Base-by-base conservation (phyloP, 2,329 filamentous ascomycete genomes). In the Fusarium tjaetaba region DNA sequence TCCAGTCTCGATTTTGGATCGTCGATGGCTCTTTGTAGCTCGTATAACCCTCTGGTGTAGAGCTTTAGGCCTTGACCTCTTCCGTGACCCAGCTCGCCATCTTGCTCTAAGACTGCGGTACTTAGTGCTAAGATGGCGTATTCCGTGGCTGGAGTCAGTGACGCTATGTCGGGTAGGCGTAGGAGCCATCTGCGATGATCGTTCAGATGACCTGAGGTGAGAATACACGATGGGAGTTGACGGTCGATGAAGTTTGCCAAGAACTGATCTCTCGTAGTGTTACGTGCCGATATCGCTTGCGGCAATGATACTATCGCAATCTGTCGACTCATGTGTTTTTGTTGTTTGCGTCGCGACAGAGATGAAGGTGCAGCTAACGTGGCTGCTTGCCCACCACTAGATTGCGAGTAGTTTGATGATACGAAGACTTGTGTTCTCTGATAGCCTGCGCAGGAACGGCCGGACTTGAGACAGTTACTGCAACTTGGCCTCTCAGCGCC, bases 331-430 rank as follows among this genome's bases (percentile, higher is more conserved):
- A 4, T 4, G 7, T 11, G 2, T 1, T 9, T 2, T 8, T 24
- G 11, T 1, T 14, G 15, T 1, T 10, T 30, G 10, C 8, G 20
- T 11, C 3, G 15, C 1, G 5, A 6, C 6, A 6, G 4, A 11
- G 15, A 5, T 10, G 10, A 7, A 10, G 20, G 14, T 7, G 22
- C 11, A 7, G 18, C 4, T 4, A 5, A 7, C 0, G 30, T 20
- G 4, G 0, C 1, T 2, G 3, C 0, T 24, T 7, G 3, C 1
- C 2, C 5, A 24, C 1, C 2, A 11, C 8, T 1, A 4, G 30
- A 14, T 5, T 24, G 3, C 11, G 30, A 16, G 26, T 26, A 59
- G 4, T 22, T 4, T 0, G 34, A 60, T 2, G 28, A 8, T 4
- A 60, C 11, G 2, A 60, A 60, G 3, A 20, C 4, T 1, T 38